Evolutionary conservation across 2,329 filamentous ascomycete species (phyloP).

Genomic region (Fusarium chlamydosporum): DNA sequence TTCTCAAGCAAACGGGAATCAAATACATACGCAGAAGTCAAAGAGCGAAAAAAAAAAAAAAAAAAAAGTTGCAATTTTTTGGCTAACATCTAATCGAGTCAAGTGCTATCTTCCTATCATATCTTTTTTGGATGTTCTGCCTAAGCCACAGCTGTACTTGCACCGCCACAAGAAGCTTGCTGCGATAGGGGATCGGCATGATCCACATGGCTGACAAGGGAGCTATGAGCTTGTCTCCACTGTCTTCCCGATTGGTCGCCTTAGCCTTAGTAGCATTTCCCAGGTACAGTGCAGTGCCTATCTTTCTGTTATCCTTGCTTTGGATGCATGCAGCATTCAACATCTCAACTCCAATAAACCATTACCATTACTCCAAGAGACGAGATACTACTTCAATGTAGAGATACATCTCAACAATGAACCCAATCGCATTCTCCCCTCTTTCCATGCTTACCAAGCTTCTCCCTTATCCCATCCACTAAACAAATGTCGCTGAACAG

Average conservation of each 20-base stretch:
- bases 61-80: constrained; percentile 24
- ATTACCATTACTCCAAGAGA: background rate
- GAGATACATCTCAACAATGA: background rate
- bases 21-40: constrained; percentile 38
- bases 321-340: background rate
- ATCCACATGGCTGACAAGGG: constrained; percentile 41
- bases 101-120: constrained; percentile 19
- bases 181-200: constrained; percentile 28
- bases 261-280: background rate
- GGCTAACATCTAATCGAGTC: constrained; percentile 35
- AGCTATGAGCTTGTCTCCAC: constrained; percentile 26
- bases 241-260: constrained; percentile 47
- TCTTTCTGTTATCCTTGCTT: constrained; percentile 14
- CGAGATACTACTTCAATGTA: background rate
- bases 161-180: constrained; percentile 25
- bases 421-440: background rate
- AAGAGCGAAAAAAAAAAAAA: constrained; percentile 8
- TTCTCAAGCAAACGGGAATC: constrained; percentile 12
- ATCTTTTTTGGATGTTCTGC: background rate
- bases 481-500: constrained; percentile 34
- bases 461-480: constrained; percentile 21
- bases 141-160: constrained; percentile 25
- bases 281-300: background rate
- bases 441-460: background rate
- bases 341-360: constrained; percentile 18